These are phyloP conservation scores for Penicillium glabrum DNA, from an alignment of 2,329 filamentous ascomycete species.

Conservation along the genomic window DNA sequence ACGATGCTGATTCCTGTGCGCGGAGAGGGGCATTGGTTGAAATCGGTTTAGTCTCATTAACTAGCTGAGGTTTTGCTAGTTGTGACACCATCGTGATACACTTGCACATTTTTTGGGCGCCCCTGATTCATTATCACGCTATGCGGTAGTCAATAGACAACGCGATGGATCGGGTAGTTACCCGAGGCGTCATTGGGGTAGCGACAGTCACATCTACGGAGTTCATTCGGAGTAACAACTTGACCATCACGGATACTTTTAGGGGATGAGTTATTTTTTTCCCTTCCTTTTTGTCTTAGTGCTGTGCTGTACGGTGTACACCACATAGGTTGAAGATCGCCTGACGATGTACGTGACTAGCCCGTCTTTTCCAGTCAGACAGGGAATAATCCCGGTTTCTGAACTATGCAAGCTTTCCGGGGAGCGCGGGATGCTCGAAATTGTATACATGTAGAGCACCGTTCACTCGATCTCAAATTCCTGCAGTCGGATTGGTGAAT, in stretches of 20 bases:
- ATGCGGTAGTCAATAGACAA: neutral
- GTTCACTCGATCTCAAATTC: neutral
- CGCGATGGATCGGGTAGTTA: neutral
- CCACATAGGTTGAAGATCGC: conserved; percentile 7
- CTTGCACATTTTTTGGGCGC: neutral
- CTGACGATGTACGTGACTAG: conserved; percentile 6
- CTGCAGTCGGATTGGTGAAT: neutral
- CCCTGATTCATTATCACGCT: neutral
- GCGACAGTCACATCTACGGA: neutral
- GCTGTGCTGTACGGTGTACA: neutral
- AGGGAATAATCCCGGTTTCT: conserved; percentile 15
- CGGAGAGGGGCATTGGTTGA: neutral
- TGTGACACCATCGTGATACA: conserved; percentile 3
- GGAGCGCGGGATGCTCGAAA: neutral
- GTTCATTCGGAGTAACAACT: neutral
- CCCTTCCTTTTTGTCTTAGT: neutral
- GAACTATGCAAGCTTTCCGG: conserved; percentile 7
- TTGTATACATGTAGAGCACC: neutral
- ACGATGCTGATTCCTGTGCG: neutral
- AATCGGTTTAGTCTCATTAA: neutral
- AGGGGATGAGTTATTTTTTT: neutral
- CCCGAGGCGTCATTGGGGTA: neutral
- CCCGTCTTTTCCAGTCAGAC: neutral
- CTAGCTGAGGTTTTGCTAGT: neutral
- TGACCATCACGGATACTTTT: neutral